Evolutionary conservation across 495 filamentous ascomycete species (phyloP).

Genomic region (Podospora bellae-mahoneyi): DNA sequence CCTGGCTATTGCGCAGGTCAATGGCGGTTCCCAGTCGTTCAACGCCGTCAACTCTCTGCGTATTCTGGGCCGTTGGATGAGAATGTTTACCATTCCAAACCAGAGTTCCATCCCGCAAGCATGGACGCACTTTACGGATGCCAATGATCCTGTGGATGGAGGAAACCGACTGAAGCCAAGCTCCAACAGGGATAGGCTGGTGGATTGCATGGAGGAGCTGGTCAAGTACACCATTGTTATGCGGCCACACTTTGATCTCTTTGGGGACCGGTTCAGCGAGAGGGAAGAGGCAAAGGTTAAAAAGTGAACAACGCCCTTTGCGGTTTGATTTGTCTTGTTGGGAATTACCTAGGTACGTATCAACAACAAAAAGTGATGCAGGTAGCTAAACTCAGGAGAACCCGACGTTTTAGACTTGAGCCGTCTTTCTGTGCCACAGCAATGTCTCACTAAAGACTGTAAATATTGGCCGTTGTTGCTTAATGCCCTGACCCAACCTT

Average conservation of each 20-base stretch:
- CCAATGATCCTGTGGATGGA: constrained; percentile 32
- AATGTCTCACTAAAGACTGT: too few relatives aligned
- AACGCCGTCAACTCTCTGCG: constrained; percentile 71
- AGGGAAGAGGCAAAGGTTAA: constrained; percentile 31
- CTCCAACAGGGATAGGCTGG: constrained; percentile 61
- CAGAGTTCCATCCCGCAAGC: constrained; percentile 64
- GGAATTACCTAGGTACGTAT: too few relatives aligned
- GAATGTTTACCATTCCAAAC: constrained; percentile 72
- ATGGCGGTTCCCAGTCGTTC: constrained; percentile 67
- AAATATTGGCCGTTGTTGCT: too few relatives aligned
- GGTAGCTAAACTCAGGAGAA: too few relatives aligned
- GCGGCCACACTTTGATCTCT: constrained; percentile 58
- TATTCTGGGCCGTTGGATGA: constrained; percentile 72
- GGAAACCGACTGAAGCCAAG: constrained; percentile 57
- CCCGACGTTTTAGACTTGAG: too few relatives aligned
- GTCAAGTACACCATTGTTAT: constrained; percentile 70
- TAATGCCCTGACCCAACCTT: too few relatives aligned
- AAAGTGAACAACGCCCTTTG: background rate
- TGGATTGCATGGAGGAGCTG: constrained; percentile 78
- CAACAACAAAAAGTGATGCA: too few relatives aligned
- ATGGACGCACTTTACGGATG: constrained; percentile 57
- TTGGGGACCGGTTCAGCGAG: constrained; percentile 64
- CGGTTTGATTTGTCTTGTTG: background rate
- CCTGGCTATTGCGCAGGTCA: constrained; percentile 62
- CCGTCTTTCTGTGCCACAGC: too few relatives aligned